A percentile compares a stretch with the other conserved stretches of the same genome.
These are phyloP conservation scores for Saccharomycopsis synnaedendra DNA, from an alignment of 805 yeast genomes.

Conservation along the genomic window DNA sequence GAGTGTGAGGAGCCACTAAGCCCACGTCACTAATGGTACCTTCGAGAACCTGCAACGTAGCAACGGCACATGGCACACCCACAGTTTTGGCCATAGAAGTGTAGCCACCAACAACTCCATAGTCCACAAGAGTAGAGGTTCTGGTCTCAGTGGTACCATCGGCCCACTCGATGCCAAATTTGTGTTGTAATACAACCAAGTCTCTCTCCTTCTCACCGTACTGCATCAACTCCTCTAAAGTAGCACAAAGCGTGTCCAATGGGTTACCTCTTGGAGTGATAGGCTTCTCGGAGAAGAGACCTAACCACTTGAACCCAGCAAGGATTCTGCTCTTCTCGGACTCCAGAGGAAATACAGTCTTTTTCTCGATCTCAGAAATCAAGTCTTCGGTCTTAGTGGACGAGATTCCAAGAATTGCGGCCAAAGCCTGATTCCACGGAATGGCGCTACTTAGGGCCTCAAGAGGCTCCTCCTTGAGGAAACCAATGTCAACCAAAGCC, in stretches of 20 bases:
- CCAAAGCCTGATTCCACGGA: slow-evolving; percentile 86
- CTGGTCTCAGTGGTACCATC: slow-evolving; percentile 86
- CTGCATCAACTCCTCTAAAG: slow-evolving; percentile 92
- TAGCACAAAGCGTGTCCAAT: slow-evolving; percentile 92
- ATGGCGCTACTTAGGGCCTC: slow-evolving; percentile 45
- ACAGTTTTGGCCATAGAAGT: slow-evolving; percentile 98
- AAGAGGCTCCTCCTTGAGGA: slow-evolving; percentile 67
- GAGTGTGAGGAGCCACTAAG: slow-evolving; percentile 83
- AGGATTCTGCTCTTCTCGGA: slow-evolving; percentile 81
- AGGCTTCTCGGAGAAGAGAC: slow-evolving; percentile 65
- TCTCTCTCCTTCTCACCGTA: slow-evolving; percentile 94
- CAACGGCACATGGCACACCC: slow-evolving; percentile 98
- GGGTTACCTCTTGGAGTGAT: slow-evolving; percentile 90
- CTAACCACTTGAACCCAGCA: slow-evolving; percentile 89
- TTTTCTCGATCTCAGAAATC: slow-evolving; percentile 59
- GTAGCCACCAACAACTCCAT: slow-evolving; percentile 88
- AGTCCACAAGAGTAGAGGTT: slow-evolving; percentile 90
- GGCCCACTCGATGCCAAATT: slow-evolving; percentile 94
- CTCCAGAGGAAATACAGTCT: slow-evolving; percentile 70
- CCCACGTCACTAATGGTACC: slow-evolving; percentile 76
- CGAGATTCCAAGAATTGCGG: slow-evolving; percentile 61
- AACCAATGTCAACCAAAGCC: slow-evolving; percentile 88
- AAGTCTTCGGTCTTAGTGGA: slow-evolving; percentile 65
- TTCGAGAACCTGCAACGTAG: slow-evolving; percentile 72
- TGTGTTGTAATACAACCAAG: slow-evolving; percentile 90